Percentiles rank a stretch among this genome's conserved stretches.
Conservation (phyloP, 306 rosid genomes). For the Dalbergia oliveri region DNA sequence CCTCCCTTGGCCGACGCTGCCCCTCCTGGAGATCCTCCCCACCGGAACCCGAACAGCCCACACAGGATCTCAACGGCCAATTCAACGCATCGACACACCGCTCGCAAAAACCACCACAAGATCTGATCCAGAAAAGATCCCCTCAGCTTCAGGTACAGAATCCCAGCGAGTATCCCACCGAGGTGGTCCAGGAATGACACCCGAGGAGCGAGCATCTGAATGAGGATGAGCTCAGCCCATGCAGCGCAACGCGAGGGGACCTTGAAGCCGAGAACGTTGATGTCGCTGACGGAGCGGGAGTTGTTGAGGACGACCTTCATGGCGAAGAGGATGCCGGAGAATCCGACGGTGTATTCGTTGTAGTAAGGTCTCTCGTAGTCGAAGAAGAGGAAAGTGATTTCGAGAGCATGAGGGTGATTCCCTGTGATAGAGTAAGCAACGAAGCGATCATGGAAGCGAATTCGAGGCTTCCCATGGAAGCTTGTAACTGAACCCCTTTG, state of each 20-base stretch:
- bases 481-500: constrained; percentile 86
- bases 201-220: constrained; percentile 80
- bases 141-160: constrained; percentile 67
- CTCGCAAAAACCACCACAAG: constrained; percentile 56
- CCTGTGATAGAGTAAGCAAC: constrained; percentile 77
- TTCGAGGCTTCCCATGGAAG: constrained; percentile 68
- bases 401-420: constrained; percentile 70
- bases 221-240: constrained; percentile 82
- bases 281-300: constrained; percentile 55
- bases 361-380: constrained; percentile 72
- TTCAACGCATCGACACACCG: constrained; percentile 52
- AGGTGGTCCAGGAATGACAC: constrained; percentile 89
- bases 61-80: constrained; percentile 62
- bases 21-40: constrained; percentile 63
- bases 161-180: constrained; percentile 88
- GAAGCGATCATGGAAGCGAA: constrained; percentile 80
- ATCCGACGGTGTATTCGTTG: constrained; percentile 76
- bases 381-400: constrained; percentile 72
- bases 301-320: constrained; percentile 84
- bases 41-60: constrained; percentile 45
- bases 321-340: constrained; percentile 92
- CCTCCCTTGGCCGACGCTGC: constrained; percentile 51
- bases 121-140: constrained; percentile 59
- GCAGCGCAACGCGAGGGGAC: constrained; percentile 81
- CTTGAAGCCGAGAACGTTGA: constrained; percentile 61